These are phyloP conservation scores for Casaregolazyma lundiana DNA, from an alignment of 1,139 yeast species.

Conservation along the genomic window DNA sequence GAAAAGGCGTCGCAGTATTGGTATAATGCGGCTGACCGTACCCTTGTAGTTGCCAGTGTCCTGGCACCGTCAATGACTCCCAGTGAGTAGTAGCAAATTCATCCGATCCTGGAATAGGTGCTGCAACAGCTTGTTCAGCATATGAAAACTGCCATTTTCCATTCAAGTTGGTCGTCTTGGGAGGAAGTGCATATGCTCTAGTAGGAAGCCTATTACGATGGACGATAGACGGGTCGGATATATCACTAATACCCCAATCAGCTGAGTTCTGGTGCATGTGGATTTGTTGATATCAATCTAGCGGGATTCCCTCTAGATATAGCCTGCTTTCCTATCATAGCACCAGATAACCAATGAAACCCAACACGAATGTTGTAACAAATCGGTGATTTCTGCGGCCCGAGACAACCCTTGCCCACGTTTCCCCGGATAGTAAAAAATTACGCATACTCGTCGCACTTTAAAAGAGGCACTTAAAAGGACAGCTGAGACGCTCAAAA, in stretches of 20 bases:
- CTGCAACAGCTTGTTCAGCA: conserved; percentile 22
- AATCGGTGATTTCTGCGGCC: background rate
- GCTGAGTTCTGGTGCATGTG: too few relatives aligned
- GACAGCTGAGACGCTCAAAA: background rate
- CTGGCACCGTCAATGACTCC: conserved; percentile 30
- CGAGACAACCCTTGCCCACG: background rate
- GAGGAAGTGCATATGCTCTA: conserved; percentile 21
- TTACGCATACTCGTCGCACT: background rate
- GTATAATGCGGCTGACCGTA: conserved; percentile 36
- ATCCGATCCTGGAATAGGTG: conserved; percentile 18
- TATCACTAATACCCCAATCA: background rate
- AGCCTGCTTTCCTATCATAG: background rate
- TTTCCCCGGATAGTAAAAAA: background rate
- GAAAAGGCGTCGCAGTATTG: conserved; percentile 33
- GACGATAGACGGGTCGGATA: conserved; percentile 12
- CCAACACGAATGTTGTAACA: too few relatives aligned
- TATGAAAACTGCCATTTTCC: conserved; percentile 34
- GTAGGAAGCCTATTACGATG: conserved; percentile 19
- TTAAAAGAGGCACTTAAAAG: too few relatives aligned
- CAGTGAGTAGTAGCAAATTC: conserved; percentile 5
- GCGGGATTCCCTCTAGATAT: background rate
- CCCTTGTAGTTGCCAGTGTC: conserved; percentile 38
- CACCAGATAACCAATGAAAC: too few relatives aligned
- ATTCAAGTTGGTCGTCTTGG: conserved; percentile 23
- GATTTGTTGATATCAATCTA: too few relatives aligned